These are phyloP conservation scores for Suillus spraguei DNA, from an alignment of 768 basidiomycete genomes.

Conservation along the genomic window DNA sequence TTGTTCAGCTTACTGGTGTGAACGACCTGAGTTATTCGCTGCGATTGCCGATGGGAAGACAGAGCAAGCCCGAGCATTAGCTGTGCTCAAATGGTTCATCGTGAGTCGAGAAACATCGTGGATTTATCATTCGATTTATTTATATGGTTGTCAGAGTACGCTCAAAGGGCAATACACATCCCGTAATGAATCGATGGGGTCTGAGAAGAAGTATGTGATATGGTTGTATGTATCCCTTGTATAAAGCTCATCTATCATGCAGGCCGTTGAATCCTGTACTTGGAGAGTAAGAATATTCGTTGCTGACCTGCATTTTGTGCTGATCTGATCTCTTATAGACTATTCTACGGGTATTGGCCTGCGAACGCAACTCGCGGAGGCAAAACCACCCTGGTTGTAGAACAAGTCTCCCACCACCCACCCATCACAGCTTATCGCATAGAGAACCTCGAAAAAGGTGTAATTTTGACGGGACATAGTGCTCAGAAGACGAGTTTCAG, in stretches of 20 bases:
- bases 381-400: constrained; percentile 82
- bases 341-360: constrained; percentile 92
- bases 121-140: background rate
- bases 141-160: constrained; percentile 59
- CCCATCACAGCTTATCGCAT: constrained; percentile 89
- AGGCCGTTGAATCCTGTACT: constrained; percentile 96
- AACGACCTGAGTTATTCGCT: constrained; percentile 88
- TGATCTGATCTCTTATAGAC: constrained; percentile 38
- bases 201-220: constrained; percentile 87
- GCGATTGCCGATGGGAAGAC: constrained; percentile 78
- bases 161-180: constrained; percentile 96
- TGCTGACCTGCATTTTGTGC: background rate
- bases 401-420: constrained; percentile 97
- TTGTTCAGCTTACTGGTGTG: constrained; percentile 91
- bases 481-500: constrained; percentile 97
- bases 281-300: constrained; percentile 66
- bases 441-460: constrained; percentile 74
- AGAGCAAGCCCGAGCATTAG: constrained; percentile 71
- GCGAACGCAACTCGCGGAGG: constrained; percentile 66
- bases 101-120: constrained; percentile 41
- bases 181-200: constrained; percentile 93
- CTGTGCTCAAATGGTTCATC: constrained; percentile 96
- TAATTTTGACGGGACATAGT: constrained; percentile 82
- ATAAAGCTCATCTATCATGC: constrained; percentile 17
- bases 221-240: background rate